Evolutionary conservation across 306 rosid species (phyloP), one percentile per base, ranked within the genome.

Genomic region (Vachellia pachyceras): DNA sequence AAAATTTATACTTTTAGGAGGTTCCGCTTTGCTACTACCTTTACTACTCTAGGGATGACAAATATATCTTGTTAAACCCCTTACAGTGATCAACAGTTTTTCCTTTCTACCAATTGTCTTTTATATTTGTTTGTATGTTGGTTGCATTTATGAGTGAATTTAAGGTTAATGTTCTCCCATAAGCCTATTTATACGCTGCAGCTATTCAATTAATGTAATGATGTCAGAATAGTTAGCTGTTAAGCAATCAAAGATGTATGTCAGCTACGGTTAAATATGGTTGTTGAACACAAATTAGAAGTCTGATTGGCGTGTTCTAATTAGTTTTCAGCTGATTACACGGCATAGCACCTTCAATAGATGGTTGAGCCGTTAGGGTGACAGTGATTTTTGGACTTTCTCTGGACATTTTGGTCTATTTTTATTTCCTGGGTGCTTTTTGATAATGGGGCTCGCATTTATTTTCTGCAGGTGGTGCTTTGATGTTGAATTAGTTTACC

Each of bases 391-490:
- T 69, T 18, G 52, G 47, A 18, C 17, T 41, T 68, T 2, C 8
- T 20, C 22, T 5, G 22, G 5, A 13, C 7, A 45, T 20, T 42
- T 5, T n/a, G 25, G 60, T 54, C 60, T 18, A 0, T n/a, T n/a
- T 54, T 54, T 18, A 52, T 23, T 45, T 42, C 14, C 42, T 41
- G 25, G n/a, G n/a, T 49, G 33, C 25, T 36, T 83, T 23, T 80
- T 66, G 63, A 5, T 69, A 36, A 77, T 60, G 73, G 73, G 64
- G 58, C 52, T 49, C 69, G 29, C 8, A 20, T 13, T 39, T 70
- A 85, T 66, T 77, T 66, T 79, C 14, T 75, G 87, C 93, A 95
- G 98, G 88, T 95, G 99, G 99, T 95, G 99, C 83, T 95, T 95
- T 72, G 99, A 95, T 49, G 99, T 95, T 46, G 98, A 95, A 73